A percentile compares a stretch with the other conserved stretches of the same genome.
Evolutionary conservation across 345 rosid genomes (phyloP).

Genomic region (Microthlaspi erraticum): DNA sequence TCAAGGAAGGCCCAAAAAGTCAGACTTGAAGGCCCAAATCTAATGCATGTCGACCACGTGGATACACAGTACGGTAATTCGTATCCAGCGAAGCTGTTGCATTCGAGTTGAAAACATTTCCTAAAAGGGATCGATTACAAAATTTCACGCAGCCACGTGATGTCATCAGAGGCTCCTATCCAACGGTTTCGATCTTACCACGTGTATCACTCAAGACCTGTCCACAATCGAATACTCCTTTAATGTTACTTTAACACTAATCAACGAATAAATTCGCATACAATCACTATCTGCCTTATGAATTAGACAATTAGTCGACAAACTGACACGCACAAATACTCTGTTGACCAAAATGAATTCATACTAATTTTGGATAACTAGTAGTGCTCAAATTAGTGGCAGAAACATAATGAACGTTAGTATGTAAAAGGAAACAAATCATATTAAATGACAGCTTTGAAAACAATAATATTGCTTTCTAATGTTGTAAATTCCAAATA

Average conservation of each 20-base stretch:
- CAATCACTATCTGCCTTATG: neutral
- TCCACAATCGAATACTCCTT: slow-evolving; percentile 1
- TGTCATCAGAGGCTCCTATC: slow-evolving; percentile 14
- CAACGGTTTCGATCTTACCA: slow-evolving; percentile 26
- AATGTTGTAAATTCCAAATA: slow-evolving; percentile 19
- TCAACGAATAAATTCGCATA: slow-evolving; percentile 37
- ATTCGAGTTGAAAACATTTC: slow-evolving; percentile 29
- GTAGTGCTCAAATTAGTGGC: neutral
- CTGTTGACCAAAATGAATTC: slow-evolving; percentile 11
- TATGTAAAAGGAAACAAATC: neutral
- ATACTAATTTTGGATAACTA: neutral
- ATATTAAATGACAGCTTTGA: slow-evolving; percentile 7
- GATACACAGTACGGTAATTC: slow-evolving; percentile 24
- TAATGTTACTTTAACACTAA: slow-evolving; percentile 21
- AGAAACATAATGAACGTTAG: neutral
- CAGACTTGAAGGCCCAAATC: slow-evolving; percentile 35
- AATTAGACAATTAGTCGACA: neutral
- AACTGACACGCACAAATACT: neutral
- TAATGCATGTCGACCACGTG: slow-evolving; percentile 42
- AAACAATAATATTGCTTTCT: neutral
- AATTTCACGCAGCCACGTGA: slow-evolving; percentile 39
- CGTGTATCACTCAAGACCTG: neutral
- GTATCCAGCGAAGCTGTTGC: slow-evolving; percentile 29
- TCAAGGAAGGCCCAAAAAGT: slow-evolving; percentile 35
- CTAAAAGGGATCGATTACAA: slow-evolving; percentile 12